These are phyloP conservation scores for Coemansia guatemalensis DNA, from an alignment of 192 early-diverging fungal genomes.

Conservation along the genomic window DNA sequence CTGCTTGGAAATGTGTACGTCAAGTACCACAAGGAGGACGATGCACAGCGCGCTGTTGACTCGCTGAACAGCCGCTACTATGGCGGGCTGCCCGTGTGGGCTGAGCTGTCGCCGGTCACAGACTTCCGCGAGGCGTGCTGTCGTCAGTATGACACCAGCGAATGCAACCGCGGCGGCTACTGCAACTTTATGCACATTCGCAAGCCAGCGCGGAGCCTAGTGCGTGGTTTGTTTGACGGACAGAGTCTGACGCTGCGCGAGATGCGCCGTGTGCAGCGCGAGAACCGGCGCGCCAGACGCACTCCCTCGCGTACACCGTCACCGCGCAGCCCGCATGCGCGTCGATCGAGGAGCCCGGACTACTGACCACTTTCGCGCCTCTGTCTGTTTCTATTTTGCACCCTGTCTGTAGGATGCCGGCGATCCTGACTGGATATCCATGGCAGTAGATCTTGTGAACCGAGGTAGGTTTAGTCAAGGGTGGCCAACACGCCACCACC, in stretches of 20 bases:
- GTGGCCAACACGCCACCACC: not conserved
- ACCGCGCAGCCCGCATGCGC: conserved; percentile 37
- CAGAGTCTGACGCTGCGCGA: conserved; percentile 60
- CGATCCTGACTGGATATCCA: conserved; percentile 2
- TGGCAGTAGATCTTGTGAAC: not conserved
- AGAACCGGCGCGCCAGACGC: conserved; percentile 23
- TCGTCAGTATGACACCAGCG: conserved; percentile 90
- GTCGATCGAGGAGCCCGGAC: conserved; percentile 33
- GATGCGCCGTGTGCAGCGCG: conserved; percentile 53
- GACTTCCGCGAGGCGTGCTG: conserved; percentile 99
- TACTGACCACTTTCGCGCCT: conserved; percentile 11
- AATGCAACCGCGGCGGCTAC: conserved; percentile 94
- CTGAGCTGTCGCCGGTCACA: conserved; percentile 95
- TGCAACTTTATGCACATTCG: conserved; percentile 99
- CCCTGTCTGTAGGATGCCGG: conserved; percentile 4
- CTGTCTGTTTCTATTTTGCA: conserved; percentile 6
- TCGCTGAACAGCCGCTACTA: conserved; percentile 94
- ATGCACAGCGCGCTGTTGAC: conserved; percentile 89
- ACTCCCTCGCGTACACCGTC: conserved; percentile 43
- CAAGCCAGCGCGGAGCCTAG: conserved; percentile 72
- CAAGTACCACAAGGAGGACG: conserved; percentile 86
- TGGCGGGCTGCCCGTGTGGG: conserved; percentile 90
- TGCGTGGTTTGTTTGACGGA: conserved; percentile 79
- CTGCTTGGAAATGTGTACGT: conserved; percentile 97
- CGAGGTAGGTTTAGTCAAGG: not conserved